phyloP scores from a whole-genome alignment of 2,329 filamentous ascomycete species.

The Ophiocordyceps camponoti-leonardi region DNA sequence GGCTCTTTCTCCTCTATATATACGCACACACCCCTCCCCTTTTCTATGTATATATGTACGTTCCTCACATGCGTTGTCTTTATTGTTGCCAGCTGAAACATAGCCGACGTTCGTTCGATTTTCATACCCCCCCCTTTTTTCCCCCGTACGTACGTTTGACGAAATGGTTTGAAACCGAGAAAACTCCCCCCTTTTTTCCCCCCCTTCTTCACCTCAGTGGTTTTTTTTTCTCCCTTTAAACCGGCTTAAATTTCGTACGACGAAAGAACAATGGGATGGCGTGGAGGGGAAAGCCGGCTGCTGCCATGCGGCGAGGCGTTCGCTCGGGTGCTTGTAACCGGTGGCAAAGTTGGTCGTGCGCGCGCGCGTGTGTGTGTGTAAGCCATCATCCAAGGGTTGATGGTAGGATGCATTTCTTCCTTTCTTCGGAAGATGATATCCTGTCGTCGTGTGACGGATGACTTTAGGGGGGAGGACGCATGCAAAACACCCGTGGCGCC shows the following conservation, averaged over 20 bases:
- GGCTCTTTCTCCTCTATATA: too few species aligned
- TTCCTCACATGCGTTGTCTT: not conserved
- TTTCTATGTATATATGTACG: not conserved
- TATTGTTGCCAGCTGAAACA: not conserved
- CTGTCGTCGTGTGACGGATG: conserved; percentile 1
- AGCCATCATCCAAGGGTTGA: not conserved
- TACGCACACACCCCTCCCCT: too few species aligned
- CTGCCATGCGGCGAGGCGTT: not conserved
- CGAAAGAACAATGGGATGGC: too few species aligned
- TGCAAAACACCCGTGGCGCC: too few species aligned
- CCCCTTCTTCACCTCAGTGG: not conserved
- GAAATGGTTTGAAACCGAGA: not conserved
- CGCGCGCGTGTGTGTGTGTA: too few species aligned
- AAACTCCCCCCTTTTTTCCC: not conserved
- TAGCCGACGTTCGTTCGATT: not conserved
- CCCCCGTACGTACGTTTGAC: not conserved
- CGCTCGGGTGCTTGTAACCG: not conserved
- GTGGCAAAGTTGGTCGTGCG: too few species aligned
- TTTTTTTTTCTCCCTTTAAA: not conserved
- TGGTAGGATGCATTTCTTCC: too few species aligned
- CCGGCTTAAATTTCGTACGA: too few species aligned
- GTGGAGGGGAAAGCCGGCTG: too few species aligned
- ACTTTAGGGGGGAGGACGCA: too few species aligned
- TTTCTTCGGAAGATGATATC: conserved; percentile 1
- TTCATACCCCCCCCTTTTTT: too few species aligned